Evolutionary conservation across 2,329 filamentous ascomycete species (phyloP), one percentile per base, ranked within the genome.

Genomic region (Dactylellina haptotyla): DNA sequence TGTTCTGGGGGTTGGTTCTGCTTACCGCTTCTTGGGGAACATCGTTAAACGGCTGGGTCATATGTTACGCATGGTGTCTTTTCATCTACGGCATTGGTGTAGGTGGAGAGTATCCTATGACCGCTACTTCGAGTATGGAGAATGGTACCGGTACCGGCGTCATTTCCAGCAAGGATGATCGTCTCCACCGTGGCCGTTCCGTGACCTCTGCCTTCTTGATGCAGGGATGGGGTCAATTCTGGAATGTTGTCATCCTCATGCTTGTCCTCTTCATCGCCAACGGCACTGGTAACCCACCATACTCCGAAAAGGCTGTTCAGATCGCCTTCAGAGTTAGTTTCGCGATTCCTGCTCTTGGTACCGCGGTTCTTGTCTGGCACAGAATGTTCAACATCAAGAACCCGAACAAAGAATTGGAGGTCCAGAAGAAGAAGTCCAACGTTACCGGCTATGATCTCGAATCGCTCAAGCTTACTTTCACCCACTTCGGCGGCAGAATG

Each of bases 191-290:
- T 82, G 94, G 94, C 76, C 91, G 94, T 79, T 96, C 96, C 82
- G 94, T 97, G 80, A 97, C 93, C 76, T 92, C 90, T 81, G 93
- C 94, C 69, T 98, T 98, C 84, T 82, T 98, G 82, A 97, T 98
- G 94, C 94, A 98, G 82, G 94, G 94, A 62, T 98, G 94, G 94
- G 94, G 94, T 76, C 94, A 98, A 82, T 91, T 97, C 81, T 85
- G 91, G 84, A 98, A 98, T 87, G 94, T 97, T 83, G 89, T 90
- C 78, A 83, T 96, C 66, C 86, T 98, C 75, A 97, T 98, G 79
- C 80, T 97, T 61, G 84, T 96, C 56, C 87, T 97, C 69, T 85
- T 96, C 78, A 90, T 94, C 82, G 95, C 97, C 87, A 92, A 96
- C 85, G 90, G 90, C 53, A 77, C 74, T n/a, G 79, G 78, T 12